Conservation (phyloP, 345 rosid species). For the Eucalyptus regnans region DNA sequence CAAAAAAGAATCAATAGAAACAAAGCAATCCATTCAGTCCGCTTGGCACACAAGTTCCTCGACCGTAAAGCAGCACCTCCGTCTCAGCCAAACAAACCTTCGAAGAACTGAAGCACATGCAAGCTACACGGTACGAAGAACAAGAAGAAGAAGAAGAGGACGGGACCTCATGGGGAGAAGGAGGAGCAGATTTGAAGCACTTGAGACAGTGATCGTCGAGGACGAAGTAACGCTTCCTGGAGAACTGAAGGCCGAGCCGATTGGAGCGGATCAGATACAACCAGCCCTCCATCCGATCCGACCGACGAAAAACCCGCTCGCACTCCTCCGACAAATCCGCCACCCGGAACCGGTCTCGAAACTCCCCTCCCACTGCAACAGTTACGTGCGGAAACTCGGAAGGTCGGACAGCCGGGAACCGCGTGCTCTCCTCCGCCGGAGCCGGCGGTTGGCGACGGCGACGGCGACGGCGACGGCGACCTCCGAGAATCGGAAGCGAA, state of each 20-base stretch:
- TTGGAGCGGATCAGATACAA: constrained; percentile 66
- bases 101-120: neutral
- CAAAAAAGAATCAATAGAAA: neutral
- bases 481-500: neutral
- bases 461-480: neutral
- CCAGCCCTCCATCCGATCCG: constrained; percentile 73
- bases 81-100: neutral
- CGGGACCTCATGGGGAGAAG: constrained; percentile 41
- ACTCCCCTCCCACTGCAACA: neutral
- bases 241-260: constrained; percentile 73
- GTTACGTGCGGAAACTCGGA: neutral
- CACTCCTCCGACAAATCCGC: neutral
- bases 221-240: constrained; percentile 73
- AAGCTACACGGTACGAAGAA: neutral
- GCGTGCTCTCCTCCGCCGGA: neutral
- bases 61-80: neutral
- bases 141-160: neutral
- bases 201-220: constrained; percentile 55
- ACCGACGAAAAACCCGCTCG: neutral
- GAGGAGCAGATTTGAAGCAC: constrained; percentile 64
- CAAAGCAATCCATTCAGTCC: neutral
- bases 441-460: neutral
- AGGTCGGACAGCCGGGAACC: fast-evolving
- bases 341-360: neutral
- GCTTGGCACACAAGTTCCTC: neutral